Percentiles rank a stretch among this genome's conserved stretches.
phyloP scores from a whole-genome alignment of 768 basidiomycete genomes.

The Lanmaoa pseudosensibilis region DNA sequence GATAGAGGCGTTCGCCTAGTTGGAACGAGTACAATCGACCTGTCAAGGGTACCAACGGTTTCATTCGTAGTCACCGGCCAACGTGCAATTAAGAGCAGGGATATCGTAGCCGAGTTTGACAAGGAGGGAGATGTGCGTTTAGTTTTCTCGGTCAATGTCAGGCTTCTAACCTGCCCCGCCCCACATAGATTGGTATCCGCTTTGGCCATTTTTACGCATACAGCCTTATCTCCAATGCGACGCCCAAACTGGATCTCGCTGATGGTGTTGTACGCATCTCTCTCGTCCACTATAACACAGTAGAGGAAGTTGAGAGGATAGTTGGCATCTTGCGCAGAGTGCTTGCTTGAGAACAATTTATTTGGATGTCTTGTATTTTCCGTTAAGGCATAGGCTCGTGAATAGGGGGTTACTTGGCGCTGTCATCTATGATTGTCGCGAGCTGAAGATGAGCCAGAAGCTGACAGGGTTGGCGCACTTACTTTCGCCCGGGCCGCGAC shows the following conservation, averaged over 20 bases:
- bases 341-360: constrained; percentile 27
- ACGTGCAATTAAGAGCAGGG: constrained; percentile 54
- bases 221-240: constrained; percentile 51
- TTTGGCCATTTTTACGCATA: constrained; percentile 81
- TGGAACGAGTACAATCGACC: constrained; percentile 50
- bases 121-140: constrained; percentile 58
- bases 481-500: too few species aligned
- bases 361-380: background rate
- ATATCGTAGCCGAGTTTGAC: constrained; percentile 66
- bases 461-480: too few species aligned
- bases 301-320: constrained; percentile 64
- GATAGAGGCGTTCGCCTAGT: constrained; percentile 66
- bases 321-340: constrained; percentile 55
- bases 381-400: background rate
- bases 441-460: too few species aligned
- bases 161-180: background rate
- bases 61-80: constrained; percentile 69
- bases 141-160: background rate
- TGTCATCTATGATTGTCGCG: too few species aligned
- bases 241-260: constrained; percentile 54
- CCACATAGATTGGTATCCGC: constrained; percentile 66
- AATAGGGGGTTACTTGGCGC: background rate
- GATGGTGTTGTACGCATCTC: constrained; percentile 77
- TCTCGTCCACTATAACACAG: constrained; percentile 77
- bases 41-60: constrained; percentile 62